phyloP scores from a whole-genome alignment of 2,329 filamentous ascomycete species.

The Diaporthe nobilis region DNA sequence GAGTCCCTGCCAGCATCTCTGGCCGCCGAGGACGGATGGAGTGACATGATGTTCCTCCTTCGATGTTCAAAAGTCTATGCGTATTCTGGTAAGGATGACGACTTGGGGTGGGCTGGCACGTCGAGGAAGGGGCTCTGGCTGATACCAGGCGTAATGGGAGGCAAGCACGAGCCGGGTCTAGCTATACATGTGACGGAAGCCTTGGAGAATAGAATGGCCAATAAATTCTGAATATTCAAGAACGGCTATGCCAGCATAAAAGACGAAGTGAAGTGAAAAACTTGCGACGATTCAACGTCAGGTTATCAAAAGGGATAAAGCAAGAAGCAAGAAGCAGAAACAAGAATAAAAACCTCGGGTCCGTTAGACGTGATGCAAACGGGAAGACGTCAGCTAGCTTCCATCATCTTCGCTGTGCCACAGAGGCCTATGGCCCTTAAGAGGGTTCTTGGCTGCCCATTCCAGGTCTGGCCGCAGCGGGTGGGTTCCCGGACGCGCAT shows the following conservation, averaged over 20 bases:
- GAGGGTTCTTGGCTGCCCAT: neutral
- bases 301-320: too few species aligned
- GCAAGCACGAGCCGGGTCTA: neutral
- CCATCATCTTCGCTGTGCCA: constrained; percentile 15
- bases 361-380: neutral
- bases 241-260: constrained; percentile 22
- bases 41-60: constrained; percentile 35
- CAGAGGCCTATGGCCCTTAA: constrained; percentile 15
- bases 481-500: constrained; percentile 5
- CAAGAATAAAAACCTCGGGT: neutral
- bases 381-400: neutral
- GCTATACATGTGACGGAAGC: neutral
- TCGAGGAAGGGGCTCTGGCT: constrained; percentile 8
- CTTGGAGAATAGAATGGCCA: neutral
- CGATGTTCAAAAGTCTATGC: neutral
- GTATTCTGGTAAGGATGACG: neutral
- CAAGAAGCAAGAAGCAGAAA: neutral
- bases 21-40: constrained; percentile 35
- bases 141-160: neutral
- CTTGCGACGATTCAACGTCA: neutral
- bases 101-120: neutral
- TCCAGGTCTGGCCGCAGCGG: neutral
- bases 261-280: neutral
- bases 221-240: neutral
- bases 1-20: constrained; percentile 6